Evolutionary conservation across 441 rosid genomes (phyloP).

Genomic region (Euphorbia schlechtendalii): DNA sequence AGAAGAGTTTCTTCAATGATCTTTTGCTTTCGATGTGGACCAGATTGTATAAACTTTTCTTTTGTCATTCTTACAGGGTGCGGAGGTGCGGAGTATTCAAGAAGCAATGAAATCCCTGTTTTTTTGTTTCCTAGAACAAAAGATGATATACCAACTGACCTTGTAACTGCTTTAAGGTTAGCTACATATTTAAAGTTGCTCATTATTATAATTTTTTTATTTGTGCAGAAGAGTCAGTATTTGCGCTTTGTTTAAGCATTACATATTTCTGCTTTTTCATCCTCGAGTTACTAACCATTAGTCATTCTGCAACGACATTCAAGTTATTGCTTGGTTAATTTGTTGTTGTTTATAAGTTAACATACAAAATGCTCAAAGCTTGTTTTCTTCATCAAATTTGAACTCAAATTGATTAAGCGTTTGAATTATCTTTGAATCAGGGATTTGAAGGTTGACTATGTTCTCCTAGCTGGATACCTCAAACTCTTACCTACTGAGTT

Average conservation of each 20-base stretch:
- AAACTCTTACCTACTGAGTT: slow-evolving; percentile 63
- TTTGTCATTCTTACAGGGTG: slow-evolving; percentile 50
- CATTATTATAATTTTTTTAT: background rate
- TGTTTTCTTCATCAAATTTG: background rate
- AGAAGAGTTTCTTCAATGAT: too few species aligned
- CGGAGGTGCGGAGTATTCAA: slow-evolving; percentile 81
- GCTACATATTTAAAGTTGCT: slow-evolving; percentile 6
- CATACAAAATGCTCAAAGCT: background rate
- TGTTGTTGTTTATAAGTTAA: too few species aligned
- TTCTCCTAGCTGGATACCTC: slow-evolving; percentile 80
- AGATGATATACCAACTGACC: slow-evolving; percentile 43
- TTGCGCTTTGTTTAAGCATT: background rate
- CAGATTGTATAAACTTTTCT: background rate
- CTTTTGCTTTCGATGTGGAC: background rate
- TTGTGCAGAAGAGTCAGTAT: background rate
- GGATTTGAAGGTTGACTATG: slow-evolving; percentile 53
- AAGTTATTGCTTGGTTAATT: too few species aligned
- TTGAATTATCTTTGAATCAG: too few species aligned
- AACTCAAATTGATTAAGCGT: background rate
- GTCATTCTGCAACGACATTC: too few species aligned
- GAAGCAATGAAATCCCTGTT: slow-evolving; percentile 53
- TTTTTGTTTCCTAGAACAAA: slow-evolving; percentile 55
- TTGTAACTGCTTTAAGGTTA: slow-evolving; percentile 61
- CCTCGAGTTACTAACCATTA: background rate
- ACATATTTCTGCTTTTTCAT: background rate